Base-by-base conservation (phyloP, 768 basidiomycete species). In the Chiua virens region DNA sequence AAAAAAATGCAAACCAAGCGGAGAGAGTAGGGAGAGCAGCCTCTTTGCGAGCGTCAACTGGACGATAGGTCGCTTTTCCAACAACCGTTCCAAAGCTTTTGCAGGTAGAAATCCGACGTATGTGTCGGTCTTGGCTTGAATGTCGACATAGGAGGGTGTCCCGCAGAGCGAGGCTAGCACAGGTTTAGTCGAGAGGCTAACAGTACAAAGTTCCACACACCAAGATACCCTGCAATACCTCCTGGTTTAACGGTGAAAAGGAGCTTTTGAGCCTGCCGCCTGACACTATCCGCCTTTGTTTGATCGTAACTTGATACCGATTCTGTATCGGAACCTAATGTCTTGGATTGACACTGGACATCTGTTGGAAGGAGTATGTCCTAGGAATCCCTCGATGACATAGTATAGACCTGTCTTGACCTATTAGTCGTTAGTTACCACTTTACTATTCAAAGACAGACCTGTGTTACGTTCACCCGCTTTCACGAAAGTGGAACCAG, bases 241-340 rank as follows among this genome's bases (percentile, higher is more conserved):
- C 97, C 97, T 14, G 95, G 91, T 63, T 96, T 97, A 21, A 96
- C 92, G 2, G 92, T 95, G 68, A 97, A 99, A 21, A 99, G 77
- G 10, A 88, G 78, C 63, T 88, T 92, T 56, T 78, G 79, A 43
- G 61, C 66, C 30, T 74, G 71, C 6, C 67, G 61, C 49, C 65
- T 72, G 44, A 67, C 36, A 9, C 36, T 37, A 28, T 69, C 71
- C 37, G 60, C 57, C 47, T 64, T 69, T 18, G 44, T 36, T 34
- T 67, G 50, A 41, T 71, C 67, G n/a, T 69, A 57, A 35, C 72
- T 64, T 20, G 68, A 59, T 65, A 67, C 65, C 27, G 74, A 68
- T 21, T 76, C 75, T n/a, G 73, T 64, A 41, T 73, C 70, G 6
- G 60, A 62, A 42, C 47, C 47, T 6, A 59, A 57, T 30, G 56